Conservation (phyloP, 805 yeast species). For the Kodamaea hsintzibuensis region DNA sequence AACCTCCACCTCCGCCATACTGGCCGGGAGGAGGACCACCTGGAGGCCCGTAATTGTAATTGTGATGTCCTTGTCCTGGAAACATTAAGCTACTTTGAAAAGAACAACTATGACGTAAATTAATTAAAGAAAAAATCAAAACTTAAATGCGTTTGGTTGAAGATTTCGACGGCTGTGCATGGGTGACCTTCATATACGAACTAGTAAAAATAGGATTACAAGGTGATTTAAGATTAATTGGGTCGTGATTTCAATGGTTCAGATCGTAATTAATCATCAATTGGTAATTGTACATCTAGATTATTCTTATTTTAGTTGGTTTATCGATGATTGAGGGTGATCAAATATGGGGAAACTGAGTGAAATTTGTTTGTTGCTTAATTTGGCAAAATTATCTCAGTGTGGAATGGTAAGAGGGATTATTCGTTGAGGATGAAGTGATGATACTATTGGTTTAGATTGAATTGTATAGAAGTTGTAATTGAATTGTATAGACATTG, state of each 20-base stretch:
- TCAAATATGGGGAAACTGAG: neutral
- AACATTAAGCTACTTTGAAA: constrained; percentile 16
- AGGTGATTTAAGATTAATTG: neutral
- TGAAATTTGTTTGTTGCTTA: too few species aligned
- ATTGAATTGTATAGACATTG: too few species aligned
- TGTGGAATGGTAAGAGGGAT: too few species aligned
- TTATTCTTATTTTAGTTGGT: neutral
- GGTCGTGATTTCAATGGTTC: neutral
- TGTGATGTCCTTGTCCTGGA: constrained; percentile 24
- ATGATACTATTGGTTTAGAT: too few species aligned
- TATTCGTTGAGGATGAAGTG: too few species aligned
- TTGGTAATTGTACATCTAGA: neutral
- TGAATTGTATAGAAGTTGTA: too few species aligned
- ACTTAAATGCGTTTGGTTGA: neutral
- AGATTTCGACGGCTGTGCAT: neutral
- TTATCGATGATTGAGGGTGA: neutral
- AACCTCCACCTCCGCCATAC: constrained; percentile 11
- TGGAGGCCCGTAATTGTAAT: constrained; percentile 3
- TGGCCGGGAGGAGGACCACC: constrained; percentile 20
- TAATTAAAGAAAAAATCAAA: neutral
- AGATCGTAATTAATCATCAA: neutral
- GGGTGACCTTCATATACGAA: neutral
- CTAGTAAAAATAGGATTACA: neutral
- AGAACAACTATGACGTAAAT: neutral
- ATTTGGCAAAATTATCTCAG: too few species aligned